Base-by-base conservation (phyloP, 805 yeast species). In the Nakazawaea anatomiae region DNA sequence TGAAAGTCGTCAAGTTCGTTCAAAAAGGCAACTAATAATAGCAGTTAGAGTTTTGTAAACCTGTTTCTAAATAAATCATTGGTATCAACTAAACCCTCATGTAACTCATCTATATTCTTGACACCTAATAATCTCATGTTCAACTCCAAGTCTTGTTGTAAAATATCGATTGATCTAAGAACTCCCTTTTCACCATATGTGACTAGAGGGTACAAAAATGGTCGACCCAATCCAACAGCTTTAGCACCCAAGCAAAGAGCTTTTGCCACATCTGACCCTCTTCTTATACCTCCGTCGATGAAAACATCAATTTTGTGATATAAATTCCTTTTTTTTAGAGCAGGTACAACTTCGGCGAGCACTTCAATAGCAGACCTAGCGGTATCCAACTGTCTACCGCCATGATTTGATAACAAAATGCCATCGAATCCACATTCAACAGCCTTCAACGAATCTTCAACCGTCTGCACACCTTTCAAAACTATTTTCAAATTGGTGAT, bases 341-440 rank as follows among this genome's bases (percentile, higher is more conserved):
- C 62, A 12, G 77, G 76, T 59, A 67, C 73, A 29, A 80, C 70
- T 53, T 83, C 85, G 4, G 76, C 78, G 46, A 85, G 69, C 5
- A 83, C 77, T 60, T 83, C 84, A 30, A 85, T 68, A 1, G 87
- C 79, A 0, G 89, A 79, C 56, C 73, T 72, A 0, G 84, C 73
- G 42, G 73, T 79, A 56, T 85, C 90, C 50, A 85, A 66, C 55
- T 83, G 87, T 50, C 90, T 70, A 9, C 90, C 91, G 18, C 90
- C 91, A 62, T 85, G 89, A 60, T 86, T 85, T 10, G 89, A 83
- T 12, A 86, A 69, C 42, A 85, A 74, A 29, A 83, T 79, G 6
- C 89, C 91, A 40, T 76, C 76, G 38, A 80, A 76, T 0, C 85
- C 85, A 51, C 75, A 66, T 49, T 77, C 76, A 5, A 77, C 75